Evolutionary conservation across 2,329 filamentous ascomycete genomes (phyloP).

Genomic region (Podosphaera fusca): DNA sequence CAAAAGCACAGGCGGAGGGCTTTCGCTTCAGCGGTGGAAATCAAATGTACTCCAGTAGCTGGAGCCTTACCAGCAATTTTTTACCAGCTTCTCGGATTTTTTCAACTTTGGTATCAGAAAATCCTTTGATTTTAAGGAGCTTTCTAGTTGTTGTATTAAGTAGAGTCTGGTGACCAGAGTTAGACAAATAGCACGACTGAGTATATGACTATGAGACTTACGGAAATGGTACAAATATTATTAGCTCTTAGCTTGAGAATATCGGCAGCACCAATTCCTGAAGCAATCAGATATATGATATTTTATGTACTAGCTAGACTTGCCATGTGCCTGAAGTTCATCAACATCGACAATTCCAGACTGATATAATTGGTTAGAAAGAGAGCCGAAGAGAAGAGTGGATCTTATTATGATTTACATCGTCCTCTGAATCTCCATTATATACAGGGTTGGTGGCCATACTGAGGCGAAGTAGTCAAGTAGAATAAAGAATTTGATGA

Average conservation of each 20-base stretch:
- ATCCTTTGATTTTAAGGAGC: constrained; percentile 43
- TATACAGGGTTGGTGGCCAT: background rate
- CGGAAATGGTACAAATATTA: constrained; percentile 39
- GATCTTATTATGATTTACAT: no score
- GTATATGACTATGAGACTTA: constrained; percentile 15
- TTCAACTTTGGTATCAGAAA: constrained; percentile 47
- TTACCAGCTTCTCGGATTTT: constrained; percentile 45
- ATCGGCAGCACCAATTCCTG: constrained; percentile 39
- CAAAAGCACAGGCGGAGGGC: constrained; percentile 36
- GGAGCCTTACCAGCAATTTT: constrained; percentile 15
- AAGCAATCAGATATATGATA: constrained; percentile 3
- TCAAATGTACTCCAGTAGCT: background rate
- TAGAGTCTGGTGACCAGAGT: constrained; percentile 25
- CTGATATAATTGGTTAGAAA: constrained; percentile 1
- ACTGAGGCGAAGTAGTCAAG: background rate
- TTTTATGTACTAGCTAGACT: background rate
- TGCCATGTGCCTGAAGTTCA: constrained; percentile 39
- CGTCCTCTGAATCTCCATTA: background rate
- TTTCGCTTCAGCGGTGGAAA: constrained; percentile 11
- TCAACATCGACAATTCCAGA: constrained; percentile 38
- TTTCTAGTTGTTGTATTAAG: constrained; percentile 34
- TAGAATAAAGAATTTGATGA: background rate
- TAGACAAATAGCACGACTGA: background rate
- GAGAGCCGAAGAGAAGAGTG: background rate
- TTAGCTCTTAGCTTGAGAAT: constrained; percentile 40